Base-by-base conservation (phyloP, 1,284 basidiomycete genomes). In the Inonotus hispidus region DNA sequence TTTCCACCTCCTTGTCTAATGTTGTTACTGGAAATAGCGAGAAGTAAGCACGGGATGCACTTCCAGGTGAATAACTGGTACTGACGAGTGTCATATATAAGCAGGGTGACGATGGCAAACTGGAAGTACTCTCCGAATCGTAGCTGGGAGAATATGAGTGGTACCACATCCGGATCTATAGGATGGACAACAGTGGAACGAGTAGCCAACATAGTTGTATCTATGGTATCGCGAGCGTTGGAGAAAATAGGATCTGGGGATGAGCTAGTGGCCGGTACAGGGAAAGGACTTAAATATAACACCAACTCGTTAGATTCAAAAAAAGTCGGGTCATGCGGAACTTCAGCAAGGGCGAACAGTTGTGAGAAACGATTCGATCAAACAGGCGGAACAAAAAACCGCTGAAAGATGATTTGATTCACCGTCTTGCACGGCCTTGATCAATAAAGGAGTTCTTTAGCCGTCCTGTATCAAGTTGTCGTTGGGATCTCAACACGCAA, bases 121-220 rank as follows among this genome's bases (percentile, higher is more conserved):
- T 56, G 54, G 38, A 56, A 39, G 21, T 56, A 56, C 25, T 56
- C 54, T 5, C 21, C 38, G 14, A 43, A 43, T 13, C 54, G 54
- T 7, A 56, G 23, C 27, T 56, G 37, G 11, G 38, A 56, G 54
- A 38, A 56, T 16, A 56, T 7, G 38, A 29, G 13, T 14, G 47
- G 47, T 2, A 49, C 47, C 10, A 49, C 47, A 23, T 14, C 23
- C 19, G 47, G 11, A 25, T 49, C 47, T 25, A 49, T 23, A 16
- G 25, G 21, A 14, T 25, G n/a, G 47, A 25, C 23, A 6, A 23
- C 47, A 25, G 23, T 25, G 16, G 47, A 49, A 2, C 47, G 47
- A 23, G 23, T 25, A 8, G 47, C 10, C 13, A 49, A 23, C 47
- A 49, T 49, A 25, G 19, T 49, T 43, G 8, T 21, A 21, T 32